A percentile compares a stretch with the other conserved stretches of the same genome.
Conservation (phyloP, 2,329 filamentous ascomycete species). For the Juglanconis juglandina region DNA sequence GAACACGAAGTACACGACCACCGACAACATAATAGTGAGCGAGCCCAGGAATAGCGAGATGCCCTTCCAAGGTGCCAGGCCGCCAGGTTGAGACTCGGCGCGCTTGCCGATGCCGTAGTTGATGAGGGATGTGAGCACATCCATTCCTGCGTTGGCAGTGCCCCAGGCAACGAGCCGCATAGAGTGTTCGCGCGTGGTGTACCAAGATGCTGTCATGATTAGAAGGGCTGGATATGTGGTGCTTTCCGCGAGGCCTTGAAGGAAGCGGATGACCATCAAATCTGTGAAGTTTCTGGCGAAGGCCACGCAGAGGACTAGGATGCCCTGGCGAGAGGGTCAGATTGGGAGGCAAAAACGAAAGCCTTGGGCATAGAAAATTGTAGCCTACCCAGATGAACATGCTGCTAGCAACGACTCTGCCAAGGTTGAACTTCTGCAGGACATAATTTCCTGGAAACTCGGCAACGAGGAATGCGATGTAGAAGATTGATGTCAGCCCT, state of each 20-base stretch:
- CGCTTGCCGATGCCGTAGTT: slow-evolving; percentile 26
- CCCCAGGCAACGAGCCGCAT: slow-evolving; percentile 30
- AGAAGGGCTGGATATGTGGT: slow-evolving; percentile 30
- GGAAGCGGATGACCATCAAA: slow-evolving; percentile 27
- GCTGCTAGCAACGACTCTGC: slow-evolving; percentile 31
- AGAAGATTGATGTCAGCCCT: slow-evolving; percentile 25
- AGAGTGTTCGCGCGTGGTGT: slow-evolving; percentile 29
- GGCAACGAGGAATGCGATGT: slow-evolving; percentile 27
- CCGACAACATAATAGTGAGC: slow-evolving; percentile 24
- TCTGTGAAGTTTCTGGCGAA: slow-evolving; percentile 28
- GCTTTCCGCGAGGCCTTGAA: slow-evolving; percentile 29
- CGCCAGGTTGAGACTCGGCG: slow-evolving; percentile 10
- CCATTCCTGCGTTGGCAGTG: slow-evolving; percentile 31
- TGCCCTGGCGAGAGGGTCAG: not conserved
- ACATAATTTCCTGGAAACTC: slow-evolving; percentile 29
- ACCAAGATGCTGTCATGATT: slow-evolving; percentile 31
- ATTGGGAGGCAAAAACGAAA: slow-evolving; percentile 4
- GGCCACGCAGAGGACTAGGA: slow-evolving; percentile 28
- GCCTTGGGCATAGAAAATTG: slow-evolving; percentile 9
- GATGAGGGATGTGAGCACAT: slow-evolving; percentile 28
- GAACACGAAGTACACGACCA: slow-evolving; percentile 26
- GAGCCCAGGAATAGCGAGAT: slow-evolving; percentile 29
- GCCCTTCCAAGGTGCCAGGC: slow-evolving; percentile 23
- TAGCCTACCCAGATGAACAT: slow-evolving; percentile 26
- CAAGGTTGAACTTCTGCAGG: slow-evolving; percentile 33